Evolutionary conservation across 129 eudicot genomes (phyloP), one percentile per base, ranked within the genome.

Genomic region (Pulicaria dysenterica): DNA sequence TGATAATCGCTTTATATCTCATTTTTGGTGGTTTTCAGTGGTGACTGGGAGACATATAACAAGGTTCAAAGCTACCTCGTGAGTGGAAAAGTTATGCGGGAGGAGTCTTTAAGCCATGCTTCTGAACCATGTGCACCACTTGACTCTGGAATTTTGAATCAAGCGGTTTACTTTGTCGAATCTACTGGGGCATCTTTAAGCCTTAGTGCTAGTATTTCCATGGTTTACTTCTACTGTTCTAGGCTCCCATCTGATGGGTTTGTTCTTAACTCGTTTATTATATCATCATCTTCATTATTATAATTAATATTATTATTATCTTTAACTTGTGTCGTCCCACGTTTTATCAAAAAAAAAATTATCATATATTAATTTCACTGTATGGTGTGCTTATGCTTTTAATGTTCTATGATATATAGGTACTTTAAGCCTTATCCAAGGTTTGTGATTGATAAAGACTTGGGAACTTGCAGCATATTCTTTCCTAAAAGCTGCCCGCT

Each of bases 211-310:
- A 89, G 98, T 43, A 85, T 89, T 51, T 16, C 73, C 2, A 76
- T 89, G 76, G 79, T 93, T 40, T 77, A 89, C 73, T 85, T 85
- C 51, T 93, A 89, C 73, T 93, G 98, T 80, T 93, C 98, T 11
- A 76, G 90, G 38, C 90, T 93, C 45, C 98, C 98, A 40, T 87
- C 92, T 24, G 98, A 93, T 42, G 86, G 96, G 98, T 92, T 72
- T 68, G 87, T 61, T 76, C 67, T 76, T 3, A 16, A 14, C 65
- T 57, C 34, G 8, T 39, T 43, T 2, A 24, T 71, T 7, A 49
- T 53, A 48, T 36, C 61, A 10, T 31, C 13, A 3, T 39, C 62
- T 24, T 24, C 24, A 5, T 54, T 40, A 3, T 16, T 69, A 69
- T 67, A 15, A 4, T 13, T 47, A 48, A 38, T 24, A 24, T 24